Evolutionary conservation across 202 grass and related monocot genomes (phyloP).

Genomic region (Hordeum pubiflorum): DNA sequence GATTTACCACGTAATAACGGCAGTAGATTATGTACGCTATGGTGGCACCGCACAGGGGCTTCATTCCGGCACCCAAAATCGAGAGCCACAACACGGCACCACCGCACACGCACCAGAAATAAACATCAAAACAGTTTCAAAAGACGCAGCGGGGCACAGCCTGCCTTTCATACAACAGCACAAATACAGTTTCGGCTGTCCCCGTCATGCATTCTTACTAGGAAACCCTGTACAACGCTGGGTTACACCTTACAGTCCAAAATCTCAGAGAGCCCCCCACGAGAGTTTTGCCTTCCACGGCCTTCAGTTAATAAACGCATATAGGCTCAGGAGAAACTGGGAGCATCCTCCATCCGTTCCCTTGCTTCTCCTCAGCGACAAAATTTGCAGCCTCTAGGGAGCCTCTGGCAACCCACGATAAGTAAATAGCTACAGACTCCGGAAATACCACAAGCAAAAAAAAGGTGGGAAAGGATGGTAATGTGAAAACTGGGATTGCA

Average conservation of each 20-base stretch:
- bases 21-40: background rate
- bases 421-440: constrained; percentile 30
- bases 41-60: background rate
- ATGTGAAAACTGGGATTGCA: constrained; percentile 11
- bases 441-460: background rate
- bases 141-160: constrained; percentile 18
- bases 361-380: constrained; percentile 21
- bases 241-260: constrained; percentile 46
- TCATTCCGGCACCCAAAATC: constrained; percentile 17
- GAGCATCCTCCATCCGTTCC: background rate
- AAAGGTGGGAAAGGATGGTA: background rate
- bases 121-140: constrained; percentile 9
- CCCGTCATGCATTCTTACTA: constrained; percentile 19
- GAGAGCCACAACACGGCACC: background rate
- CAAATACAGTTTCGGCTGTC: background rate
- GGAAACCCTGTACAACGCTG: constrained; percentile 64
- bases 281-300: constrained; percentile 11
- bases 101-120: background rate
- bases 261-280: constrained; percentile 46
- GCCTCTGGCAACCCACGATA: constrained; percentile 13
- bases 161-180: constrained; percentile 13
- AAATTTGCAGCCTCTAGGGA: constrained; percentile 25
- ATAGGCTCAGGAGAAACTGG: constrained; percentile 10
- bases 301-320: constrained; percentile 11
- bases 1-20: background rate